Base-by-base conservation (phyloP, 2,329 filamentous ascomycete genomes). In the Cladophialophora carrionii region DNA sequence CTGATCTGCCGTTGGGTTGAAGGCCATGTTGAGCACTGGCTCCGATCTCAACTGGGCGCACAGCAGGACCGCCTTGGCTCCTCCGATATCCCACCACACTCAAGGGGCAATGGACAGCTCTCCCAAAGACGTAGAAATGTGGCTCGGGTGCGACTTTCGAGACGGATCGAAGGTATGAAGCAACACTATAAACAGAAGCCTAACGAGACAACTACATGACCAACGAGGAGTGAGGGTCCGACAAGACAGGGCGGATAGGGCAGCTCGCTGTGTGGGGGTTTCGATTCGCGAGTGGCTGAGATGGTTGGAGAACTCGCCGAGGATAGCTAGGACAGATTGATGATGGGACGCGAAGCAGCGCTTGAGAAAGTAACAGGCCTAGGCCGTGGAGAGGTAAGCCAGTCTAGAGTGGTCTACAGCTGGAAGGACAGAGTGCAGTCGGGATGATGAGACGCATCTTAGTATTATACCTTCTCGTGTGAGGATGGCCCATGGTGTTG, bases 1-100 rank as follows among this genome's bases (percentile, higher is more conserved):
- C 37, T 72, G 67, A 32, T 70, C 64, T 22, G 64, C 52, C 26
- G 66, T 65, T 22, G 66, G 62, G 41, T 66, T 62, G 63, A 53
- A 71, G 12, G 69, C 56, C 67, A 71, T 69, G 52, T 57, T 61
- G 14, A 32, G 48, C 34, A 55, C 54, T 22, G 22, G n/a, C n/a
- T 62, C 46, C 34, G 14, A 32, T 22, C n/a, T 46, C 58, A 31
- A 54, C 26, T 43, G 22, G 22, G 22, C 5, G 26, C 26, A 60
- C 20, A 24, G 26, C 29, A 55, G 17, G 34, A 14, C 17, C 6
- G 57, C n/a, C n/a, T 24, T 29, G 43, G 29, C 52, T 34, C 29
- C n/a, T 55, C 2, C 3, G 17, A 12, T 43, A 43, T 22, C 22
- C 48, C 48, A 26, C 20, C 4, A 22, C 9, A 26, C 4, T 22